A percentile compares a stretch with the other conserved stretches of the same genome.
These are phyloP conservation scores for Malbranchea cinnamomea DNA, from an alignment of 2,329 filamentous ascomycete genomes.

Conservation along the genomic window DNA sequence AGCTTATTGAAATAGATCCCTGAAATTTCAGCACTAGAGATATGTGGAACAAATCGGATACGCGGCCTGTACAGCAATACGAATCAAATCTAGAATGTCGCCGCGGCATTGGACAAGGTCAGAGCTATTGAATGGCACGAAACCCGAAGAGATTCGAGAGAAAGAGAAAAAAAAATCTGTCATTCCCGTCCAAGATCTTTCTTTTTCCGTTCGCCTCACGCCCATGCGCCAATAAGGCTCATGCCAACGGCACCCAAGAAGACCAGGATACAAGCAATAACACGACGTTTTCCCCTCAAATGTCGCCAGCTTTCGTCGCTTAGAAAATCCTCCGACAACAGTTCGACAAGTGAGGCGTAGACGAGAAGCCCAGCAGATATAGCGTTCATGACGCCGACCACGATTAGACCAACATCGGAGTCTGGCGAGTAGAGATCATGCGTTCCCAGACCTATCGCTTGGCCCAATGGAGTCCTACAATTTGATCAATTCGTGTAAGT, in stretches of 20 bases:
- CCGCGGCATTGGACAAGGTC: too few relatives aligned
- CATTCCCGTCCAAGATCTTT: too few relatives aligned
- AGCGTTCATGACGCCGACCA: constrained; percentile 72
- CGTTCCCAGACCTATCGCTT: constrained; percentile 62
- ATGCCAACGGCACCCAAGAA: constrained; percentile 51
- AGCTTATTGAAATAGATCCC: too few relatives aligned
- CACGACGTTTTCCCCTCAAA: constrained; percentile 45
- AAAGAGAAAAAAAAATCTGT: too few relatives aligned
- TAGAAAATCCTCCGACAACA: constrained; percentile 65
- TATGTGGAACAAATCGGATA: too few relatives aligned
- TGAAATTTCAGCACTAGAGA: too few relatives aligned
- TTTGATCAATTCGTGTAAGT: too few relatives aligned
- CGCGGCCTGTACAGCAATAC: too few relatives aligned
- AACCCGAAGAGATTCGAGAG: too few relatives aligned
- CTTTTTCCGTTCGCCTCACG: constrained; percentile 36
- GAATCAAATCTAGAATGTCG: too few relatives aligned
- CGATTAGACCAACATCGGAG: constrained; percentile 55
- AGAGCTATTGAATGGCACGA: too few relatives aligned
- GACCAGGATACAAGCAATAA: constrained; percentile 50
- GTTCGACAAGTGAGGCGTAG: constrained; percentile 62
- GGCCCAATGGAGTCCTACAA: constrained; percentile 55
- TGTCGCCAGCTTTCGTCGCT: constrained; percentile 58
- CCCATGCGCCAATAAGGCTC: constrained; percentile 60
- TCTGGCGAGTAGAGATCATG: constrained; percentile 61
- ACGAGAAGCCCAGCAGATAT: constrained; percentile 63